phyloP scores from a whole-genome alignment of 2,329 filamentous ascomycete genomes.

The Pestalotiopsis sp. region DNA sequence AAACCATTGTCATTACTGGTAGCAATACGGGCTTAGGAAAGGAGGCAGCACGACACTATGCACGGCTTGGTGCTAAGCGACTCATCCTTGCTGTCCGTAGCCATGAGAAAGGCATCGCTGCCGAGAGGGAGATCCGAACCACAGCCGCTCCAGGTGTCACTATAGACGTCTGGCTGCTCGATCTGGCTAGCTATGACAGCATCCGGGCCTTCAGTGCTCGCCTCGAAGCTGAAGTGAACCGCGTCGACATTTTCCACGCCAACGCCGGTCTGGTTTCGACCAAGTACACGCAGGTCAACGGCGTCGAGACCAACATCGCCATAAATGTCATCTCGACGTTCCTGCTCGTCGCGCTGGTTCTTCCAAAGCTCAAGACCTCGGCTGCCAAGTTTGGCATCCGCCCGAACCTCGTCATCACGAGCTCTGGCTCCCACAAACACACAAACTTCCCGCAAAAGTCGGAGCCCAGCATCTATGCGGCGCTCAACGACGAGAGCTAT shows the following conservation, averaged over 20 bases:
- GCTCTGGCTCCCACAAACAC: conserved; percentile 27
- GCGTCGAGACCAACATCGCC: conserved; percentile 48
- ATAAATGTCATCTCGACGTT: conserved; percentile 57
- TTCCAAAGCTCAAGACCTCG: conserved; percentile 52
- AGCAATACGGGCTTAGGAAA: conserved; percentile 35
- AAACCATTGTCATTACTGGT: conserved; percentile 37
- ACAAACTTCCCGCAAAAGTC: conserved; percentile 28
- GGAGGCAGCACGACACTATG: conserved; percentile 34
- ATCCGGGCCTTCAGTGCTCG: conserved; percentile 45
- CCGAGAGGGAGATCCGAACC: conserved; percentile 37
- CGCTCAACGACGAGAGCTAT: conserved; percentile 20
- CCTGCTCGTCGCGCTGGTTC: conserved; percentile 47
- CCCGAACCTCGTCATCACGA: conserved; percentile 29
- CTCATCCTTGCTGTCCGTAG: conserved; percentile 39
- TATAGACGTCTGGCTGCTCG: conserved; percentile 52
- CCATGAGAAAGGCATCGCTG: conserved; percentile 34
- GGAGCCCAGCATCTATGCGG: conserved; percentile 28
- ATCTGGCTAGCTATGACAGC: conserved; percentile 48
- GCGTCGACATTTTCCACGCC: conserved; percentile 44
- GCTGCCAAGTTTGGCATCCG: conserved; percentile 19
- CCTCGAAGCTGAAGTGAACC: conserved; percentile 34
- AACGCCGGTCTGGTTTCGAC: conserved; percentile 40
- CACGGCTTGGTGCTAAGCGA: conserved; percentile 15
- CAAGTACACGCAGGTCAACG: conserved; percentile 34
- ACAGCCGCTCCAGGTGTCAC: conserved; percentile 24